phyloP scores from a whole-genome alignment of 306 rosid genomes.

The Lathyrus sativus region DNA sequence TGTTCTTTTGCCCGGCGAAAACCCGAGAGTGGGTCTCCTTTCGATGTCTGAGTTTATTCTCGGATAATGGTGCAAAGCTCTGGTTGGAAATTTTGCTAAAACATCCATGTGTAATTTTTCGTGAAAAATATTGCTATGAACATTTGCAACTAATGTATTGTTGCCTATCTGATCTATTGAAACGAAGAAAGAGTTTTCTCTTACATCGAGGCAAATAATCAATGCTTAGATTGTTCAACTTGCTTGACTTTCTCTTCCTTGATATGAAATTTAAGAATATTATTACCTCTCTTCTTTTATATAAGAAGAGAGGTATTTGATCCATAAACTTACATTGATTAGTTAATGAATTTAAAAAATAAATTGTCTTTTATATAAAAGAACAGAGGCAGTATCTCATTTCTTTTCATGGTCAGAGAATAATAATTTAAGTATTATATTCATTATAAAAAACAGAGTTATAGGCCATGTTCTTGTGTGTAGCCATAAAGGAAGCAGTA shows the following conservation, averaged over 20 bases:
- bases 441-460: too few relatives aligned
- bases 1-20: constrained; percentile 30
- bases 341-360: too few relatives aligned
- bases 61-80: constrained; percentile 23
- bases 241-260: constrained; percentile 40
- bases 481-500: constrained; percentile 32
- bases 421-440: too few relatives aligned
- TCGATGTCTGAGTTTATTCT: constrained; percentile 29
- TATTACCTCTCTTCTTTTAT: too few relatives aligned
- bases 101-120: constrained; percentile 41
- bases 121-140: background rate
- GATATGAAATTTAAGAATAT: constrained; percentile 60
- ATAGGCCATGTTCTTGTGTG: constrained; percentile 17
- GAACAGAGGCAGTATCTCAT: too few relatives aligned
- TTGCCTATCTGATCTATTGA: constrained; percentile 8
- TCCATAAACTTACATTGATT: too few relatives aligned
- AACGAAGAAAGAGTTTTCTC: constrained; percentile 50
- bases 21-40: constrained; percentile 19
- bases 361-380: too few relatives aligned
- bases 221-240: constrained; percentile 37
- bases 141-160: constrained; percentile 26
- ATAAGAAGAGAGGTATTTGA: too few relatives aligned
- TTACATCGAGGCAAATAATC: constrained; percentile 43
- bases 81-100: constrained; percentile 35
- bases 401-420: constrained; percentile 10